Conservation (phyloP, 441 rosid species). For the Hura crepitans region DNA sequence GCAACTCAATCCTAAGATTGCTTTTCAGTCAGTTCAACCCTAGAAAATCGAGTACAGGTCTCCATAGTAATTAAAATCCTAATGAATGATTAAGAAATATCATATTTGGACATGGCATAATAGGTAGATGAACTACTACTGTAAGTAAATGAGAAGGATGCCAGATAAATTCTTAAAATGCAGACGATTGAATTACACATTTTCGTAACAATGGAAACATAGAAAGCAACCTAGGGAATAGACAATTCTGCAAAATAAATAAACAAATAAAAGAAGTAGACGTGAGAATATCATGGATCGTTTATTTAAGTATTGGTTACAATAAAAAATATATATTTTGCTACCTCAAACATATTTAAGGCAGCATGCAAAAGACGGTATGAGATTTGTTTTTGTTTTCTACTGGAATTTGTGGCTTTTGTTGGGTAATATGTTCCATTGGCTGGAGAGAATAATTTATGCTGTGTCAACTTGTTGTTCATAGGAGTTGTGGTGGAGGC, state of each 20-base stretch:
- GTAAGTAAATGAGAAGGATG: neutral
- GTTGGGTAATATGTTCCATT: neutral
- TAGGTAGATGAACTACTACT: neutral
- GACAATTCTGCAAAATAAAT: neutral
- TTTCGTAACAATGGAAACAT: neutral
- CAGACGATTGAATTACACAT: neutral
- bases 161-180: neutral
- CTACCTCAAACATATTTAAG: no score
- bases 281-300: no score
- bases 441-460: neutral
- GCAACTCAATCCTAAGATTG: no score
- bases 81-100: no score
- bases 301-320: constrained; percentile 27
- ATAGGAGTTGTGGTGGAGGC: constrained; percentile 76
- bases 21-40: no score
- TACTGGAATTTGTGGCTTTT: neutral
- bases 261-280: constrained; percentile 4
- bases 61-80: no score
- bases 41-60: no score
- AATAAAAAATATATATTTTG: no score
- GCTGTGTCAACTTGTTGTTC: constrained; percentile 1
- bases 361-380: no score
- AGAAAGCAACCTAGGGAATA: neutral
- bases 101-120: neutral
- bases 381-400: neutral